Percentiles rank a stretch among this genome's conserved stretches.
Conservation (phyloP, 2,329 filamentous ascomycete species). For the Talaromyces amestolkiae region DNA sequence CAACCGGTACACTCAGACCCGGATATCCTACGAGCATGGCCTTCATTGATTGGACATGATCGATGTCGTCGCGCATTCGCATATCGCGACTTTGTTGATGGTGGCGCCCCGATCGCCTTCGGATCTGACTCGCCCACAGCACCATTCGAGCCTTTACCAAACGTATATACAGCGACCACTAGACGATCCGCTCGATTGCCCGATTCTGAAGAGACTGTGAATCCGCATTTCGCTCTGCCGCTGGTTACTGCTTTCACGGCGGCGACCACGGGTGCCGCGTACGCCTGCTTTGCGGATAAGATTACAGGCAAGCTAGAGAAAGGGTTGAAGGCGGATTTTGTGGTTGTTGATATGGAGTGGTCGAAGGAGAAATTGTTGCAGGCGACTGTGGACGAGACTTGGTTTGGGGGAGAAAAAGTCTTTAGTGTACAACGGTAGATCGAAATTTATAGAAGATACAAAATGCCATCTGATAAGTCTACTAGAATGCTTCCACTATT, state of each 20-base stretch:
- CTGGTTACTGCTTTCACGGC: slow-evolving; percentile 45
- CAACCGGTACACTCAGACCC: slow-evolving; percentile 45
- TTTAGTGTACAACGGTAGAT: slow-evolving; percentile 16
- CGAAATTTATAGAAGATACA: background rate
- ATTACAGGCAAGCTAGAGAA: slow-evolving; percentile 41
- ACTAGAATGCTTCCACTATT: background rate
- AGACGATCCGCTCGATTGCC: slow-evolving; percentile 46
- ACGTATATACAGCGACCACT: slow-evolving; percentile 52
- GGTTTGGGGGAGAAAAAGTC: slow-evolving; percentile 43
- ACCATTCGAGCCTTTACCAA: slow-evolving; percentile 45
- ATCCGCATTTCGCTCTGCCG: slow-evolving; percentile 44
- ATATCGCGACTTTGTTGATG: slow-evolving; percentile 50
- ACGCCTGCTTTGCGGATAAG: slow-evolving; percentile 46
- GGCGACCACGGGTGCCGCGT: slow-evolving; percentile 47
- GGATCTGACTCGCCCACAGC: slow-evolving; percentile 52
- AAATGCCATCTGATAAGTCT: background rate
- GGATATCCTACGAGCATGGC: slow-evolving; percentile 50
- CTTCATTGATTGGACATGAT: slow-evolving; percentile 44
- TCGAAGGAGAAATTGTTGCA: slow-evolving; percentile 41
- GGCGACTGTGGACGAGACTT: slow-evolving; percentile 45
- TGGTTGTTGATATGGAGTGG: slow-evolving; percentile 47
- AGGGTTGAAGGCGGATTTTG: slow-evolving; percentile 46
- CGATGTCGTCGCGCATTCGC: slow-evolving; percentile 51
- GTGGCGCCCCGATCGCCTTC: slow-evolving; percentile 47
- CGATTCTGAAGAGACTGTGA: slow-evolving; percentile 39